Conservation (phyloP, 2,329 filamentous ascomycete genomes). For the Lachnellula suecica region DNA sequence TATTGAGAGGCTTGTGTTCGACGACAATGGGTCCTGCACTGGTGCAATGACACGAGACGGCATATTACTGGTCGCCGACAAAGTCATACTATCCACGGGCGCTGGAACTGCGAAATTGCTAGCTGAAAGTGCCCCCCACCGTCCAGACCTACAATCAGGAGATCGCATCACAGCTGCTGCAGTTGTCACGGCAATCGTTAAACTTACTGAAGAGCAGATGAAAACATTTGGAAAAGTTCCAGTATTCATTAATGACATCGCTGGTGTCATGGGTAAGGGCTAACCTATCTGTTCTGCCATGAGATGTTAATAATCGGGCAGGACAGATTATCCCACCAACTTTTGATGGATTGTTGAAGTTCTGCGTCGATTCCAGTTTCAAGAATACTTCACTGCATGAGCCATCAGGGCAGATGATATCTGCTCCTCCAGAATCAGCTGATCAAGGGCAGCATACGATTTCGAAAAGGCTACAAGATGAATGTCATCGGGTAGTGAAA, state of each 20-base stretch:
- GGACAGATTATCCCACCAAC: conserved; percentile 43
- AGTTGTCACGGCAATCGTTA: conserved; percentile 48
- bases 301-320: conserved; percentile 4
- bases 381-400: conserved; percentile 50
- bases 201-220: conserved; percentile 45
- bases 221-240: conserved; percentile 49
- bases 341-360: conserved; percentile 53
- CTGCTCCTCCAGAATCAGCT: conserved; percentile 44
- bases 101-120: conserved; percentile 56
- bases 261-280: conserved; percentile 40
- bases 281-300: not conserved
- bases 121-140: conserved; percentile 48
- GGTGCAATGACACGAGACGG: conserved; percentile 52
- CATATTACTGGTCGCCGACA: conserved; percentile 46
- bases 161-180: conserved; percentile 57
- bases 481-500: conserved; percentile 40
- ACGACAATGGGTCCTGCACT: conserved; percentile 42
- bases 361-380: conserved; percentile 60
- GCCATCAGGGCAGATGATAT: conserved; percentile 47
- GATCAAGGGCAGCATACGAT: conserved; percentile 44
- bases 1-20: conserved; percentile 45
- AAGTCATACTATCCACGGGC: conserved; percentile 54
- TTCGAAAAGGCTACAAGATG: conserved; percentile 40
- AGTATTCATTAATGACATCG: conserved; percentile 48
- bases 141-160: conserved; percentile 50